Conservation (phyloP, 78 protist species). For the Dictyostelium citrinum region DNA sequence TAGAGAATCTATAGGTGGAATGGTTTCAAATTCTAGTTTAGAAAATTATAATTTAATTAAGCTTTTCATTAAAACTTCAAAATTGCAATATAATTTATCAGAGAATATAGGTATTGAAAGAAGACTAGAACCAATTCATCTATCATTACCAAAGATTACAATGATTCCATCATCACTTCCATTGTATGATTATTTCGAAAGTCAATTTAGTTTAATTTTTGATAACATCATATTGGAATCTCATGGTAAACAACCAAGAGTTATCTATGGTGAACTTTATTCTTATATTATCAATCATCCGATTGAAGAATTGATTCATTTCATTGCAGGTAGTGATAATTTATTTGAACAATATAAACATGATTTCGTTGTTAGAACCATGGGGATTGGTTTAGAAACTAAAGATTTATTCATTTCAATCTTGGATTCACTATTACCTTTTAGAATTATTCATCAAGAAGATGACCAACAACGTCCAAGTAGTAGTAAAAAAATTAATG, state of each 20-base stretch:
- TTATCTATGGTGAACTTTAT: neutral
- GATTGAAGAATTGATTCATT: neutral
- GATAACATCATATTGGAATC: neutral
- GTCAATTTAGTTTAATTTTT: neutral
- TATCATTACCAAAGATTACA: neutral
- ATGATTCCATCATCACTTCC: neutral
- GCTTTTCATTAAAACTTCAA: neutral
- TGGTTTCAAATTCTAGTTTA: neutral
- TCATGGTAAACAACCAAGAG: neutral
- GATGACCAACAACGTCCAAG: neutral
- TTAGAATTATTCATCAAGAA: neutral
- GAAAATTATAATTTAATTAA: neutral
- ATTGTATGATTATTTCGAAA: conserved; percentile 6
- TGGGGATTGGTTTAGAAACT: neutral
- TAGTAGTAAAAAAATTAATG: neutral
- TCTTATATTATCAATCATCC: neutral
- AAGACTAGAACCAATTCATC: conserved; percentile 26
- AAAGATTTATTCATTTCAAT: neutral
- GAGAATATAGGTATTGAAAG: neutral
- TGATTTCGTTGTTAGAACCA: conserved; percentile 5
- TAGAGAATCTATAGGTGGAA: neutral
- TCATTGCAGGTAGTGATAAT: neutral
- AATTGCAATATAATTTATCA: neutral
- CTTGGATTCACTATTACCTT: neutral
- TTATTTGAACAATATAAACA: neutral